Evolutionary conservation across 192 early-diverging fungal genomes (phyloP).

Genomic region (Podila minutissima): DNA sequence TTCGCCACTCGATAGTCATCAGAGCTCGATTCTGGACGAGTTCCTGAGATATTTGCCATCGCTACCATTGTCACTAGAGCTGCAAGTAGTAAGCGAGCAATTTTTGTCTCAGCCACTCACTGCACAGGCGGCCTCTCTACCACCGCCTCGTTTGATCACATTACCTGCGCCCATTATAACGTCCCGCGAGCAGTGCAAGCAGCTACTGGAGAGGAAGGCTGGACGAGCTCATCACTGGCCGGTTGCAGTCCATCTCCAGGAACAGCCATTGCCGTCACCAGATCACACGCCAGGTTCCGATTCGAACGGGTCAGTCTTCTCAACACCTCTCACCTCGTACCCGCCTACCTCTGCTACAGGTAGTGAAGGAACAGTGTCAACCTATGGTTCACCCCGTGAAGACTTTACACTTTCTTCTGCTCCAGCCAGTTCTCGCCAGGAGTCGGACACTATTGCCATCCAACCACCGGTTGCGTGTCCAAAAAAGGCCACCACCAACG

Average conservation of each 20-base stretch:
- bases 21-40: slow-evolving; percentile 21
- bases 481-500: background rate
- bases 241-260: no score
- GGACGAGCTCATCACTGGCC: background rate
- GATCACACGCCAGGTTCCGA: background rate
- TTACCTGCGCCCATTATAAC: slow-evolving; percentile 24
- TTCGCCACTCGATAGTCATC: background rate
- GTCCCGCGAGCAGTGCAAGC: slow-evolving; percentile 9
- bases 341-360: background rate
- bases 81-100: background rate
- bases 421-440: background rate
- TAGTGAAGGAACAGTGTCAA: background rate
- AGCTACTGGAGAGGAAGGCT: background rate
- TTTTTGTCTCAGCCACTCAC: no score
- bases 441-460: no score
- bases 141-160: background rate
- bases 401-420: background rate
- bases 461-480: no score
- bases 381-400: background rate
- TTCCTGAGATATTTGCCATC: slow-evolving; percentile 19
- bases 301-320: slow-evolving; percentile 1
- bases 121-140: background rate
- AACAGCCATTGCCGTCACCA: background rate
- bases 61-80: slow-evolving; percentile 8
- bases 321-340: background rate